A percentile compares a stretch with the other conserved stretches of the same genome.
These are phyloP conservation scores for Ustilago lituana DNA, from an alignment of 1,284 basidiomycete genomes.

Conservation along the genomic window DNA sequence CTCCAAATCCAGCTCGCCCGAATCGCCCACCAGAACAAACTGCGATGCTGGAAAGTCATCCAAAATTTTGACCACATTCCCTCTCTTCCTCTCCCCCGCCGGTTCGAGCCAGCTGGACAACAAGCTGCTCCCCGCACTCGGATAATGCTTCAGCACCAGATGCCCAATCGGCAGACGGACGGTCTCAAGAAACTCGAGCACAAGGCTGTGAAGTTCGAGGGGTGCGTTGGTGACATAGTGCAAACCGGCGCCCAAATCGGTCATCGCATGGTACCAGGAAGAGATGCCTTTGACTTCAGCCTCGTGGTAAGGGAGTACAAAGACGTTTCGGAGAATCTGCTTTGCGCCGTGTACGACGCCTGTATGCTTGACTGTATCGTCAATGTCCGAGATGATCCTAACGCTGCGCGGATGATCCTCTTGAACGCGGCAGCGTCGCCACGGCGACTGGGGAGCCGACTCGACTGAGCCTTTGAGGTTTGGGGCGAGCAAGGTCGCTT, in stretches of 20 bases:
- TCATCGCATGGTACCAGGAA: conserved; percentile 67
- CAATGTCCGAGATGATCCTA: conserved; percentile 87
- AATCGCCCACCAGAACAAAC: conserved; percentile 64
- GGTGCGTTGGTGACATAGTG: conserved; percentile 82
- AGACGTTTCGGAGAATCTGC: conserved; percentile 69
- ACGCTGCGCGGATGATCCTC: conserved; percentile 39
- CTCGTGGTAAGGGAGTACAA: conserved; percentile 74
- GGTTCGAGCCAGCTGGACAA: conserved; percentile 57
- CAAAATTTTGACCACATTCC: conserved; percentile 47
- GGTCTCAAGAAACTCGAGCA: conserved; percentile 80
- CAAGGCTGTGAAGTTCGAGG: conserved; percentile 81
- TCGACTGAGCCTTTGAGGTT: neutral
- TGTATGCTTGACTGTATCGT: conserved; percentile 84
- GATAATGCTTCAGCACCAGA: conserved; percentile 55
- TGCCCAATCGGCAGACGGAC: conserved; percentile 76
- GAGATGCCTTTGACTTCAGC: conserved; percentile 85
- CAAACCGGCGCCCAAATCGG: conserved; percentile 34
- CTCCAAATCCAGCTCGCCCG: conserved; percentile 64
- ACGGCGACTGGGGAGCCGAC: conserved; percentile 16
- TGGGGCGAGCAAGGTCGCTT: conserved; percentile 19
- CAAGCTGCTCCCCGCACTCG: conserved; percentile 42
- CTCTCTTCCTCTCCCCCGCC: conserved; percentile 53
- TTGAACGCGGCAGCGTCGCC: conserved; percentile 36
- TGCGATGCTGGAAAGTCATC: conserved; percentile 47
- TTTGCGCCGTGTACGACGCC: conserved; percentile 66